phyloP scores from a whole-genome alignment of 352 stramenopile genomes.

The Albugo laibachii region DNA sequence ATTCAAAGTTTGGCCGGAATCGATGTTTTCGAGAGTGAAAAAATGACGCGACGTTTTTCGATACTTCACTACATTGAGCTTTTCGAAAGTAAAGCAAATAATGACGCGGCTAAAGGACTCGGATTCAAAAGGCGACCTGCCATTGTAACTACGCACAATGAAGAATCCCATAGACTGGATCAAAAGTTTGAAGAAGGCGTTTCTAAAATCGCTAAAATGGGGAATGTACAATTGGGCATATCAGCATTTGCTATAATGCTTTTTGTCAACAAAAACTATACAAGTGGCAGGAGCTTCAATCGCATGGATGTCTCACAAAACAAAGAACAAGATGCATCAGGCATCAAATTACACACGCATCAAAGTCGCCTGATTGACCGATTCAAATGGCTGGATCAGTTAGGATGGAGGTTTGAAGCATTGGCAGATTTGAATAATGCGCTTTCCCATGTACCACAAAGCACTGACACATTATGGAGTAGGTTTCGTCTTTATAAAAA shows the following conservation, averaged over 20 bases:
- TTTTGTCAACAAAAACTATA: conserved; percentile 27
- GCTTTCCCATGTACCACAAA: conserved; percentile 21
- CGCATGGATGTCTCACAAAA: conserved; percentile 34
- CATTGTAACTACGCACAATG: too few species aligned
- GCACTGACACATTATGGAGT: conserved; percentile 31
- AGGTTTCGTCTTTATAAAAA: conserved; percentile 17
- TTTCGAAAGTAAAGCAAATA: too few species aligned
- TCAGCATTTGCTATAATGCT: conserved; percentile 6
- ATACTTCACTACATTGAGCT: too few species aligned
- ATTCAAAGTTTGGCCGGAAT: too few species aligned
- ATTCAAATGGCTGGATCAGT: conserved; percentile 21
- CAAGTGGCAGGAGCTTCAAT: conserved; percentile 26
- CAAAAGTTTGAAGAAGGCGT: too few species aligned
- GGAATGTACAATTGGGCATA: too few species aligned
- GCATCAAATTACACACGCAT: conserved; percentile 27
- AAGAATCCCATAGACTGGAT: too few species aligned
- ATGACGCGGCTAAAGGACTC: too few species aligned
- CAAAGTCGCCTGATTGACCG: conserved; percentile 14
- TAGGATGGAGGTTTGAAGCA: conserved; percentile 28
- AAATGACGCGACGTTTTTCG: too few species aligned
- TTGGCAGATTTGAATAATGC: conserved; percentile 28
- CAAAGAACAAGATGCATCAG: conserved; percentile 27
- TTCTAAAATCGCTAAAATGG: too few species aligned
- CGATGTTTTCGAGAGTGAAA: too few species aligned
- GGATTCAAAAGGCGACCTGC: too few species aligned